A percentile compares a stretch with the other conserved stretches of the same genome.
phyloP scores from a whole-genome alignment of 495 filamentous ascomycete species.

The Hypoxylon subgilvum region DNA sequence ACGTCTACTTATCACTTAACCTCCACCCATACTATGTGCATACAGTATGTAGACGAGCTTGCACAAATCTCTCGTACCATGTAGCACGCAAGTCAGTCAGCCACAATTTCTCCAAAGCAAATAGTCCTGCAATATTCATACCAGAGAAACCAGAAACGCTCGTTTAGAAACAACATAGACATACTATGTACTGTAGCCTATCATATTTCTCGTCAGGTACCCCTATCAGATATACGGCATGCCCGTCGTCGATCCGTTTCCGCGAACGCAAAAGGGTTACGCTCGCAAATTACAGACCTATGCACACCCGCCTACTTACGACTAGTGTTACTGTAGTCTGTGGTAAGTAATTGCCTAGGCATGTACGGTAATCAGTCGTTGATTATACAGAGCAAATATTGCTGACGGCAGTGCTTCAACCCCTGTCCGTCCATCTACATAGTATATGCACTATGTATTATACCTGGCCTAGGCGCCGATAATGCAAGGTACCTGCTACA shows the following conservation, averaged over 20 bases:
- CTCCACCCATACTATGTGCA: not conserved
- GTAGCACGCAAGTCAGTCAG: no score
- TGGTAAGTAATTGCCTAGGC: not conserved
- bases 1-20: not conserved
- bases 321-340: no score
- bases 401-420: constrained; percentile 2
- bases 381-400: constrained; percentile 9
- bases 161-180: not conserved
- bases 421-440: no score
- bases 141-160: no score
- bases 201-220: no score
- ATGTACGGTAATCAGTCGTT: constrained; percentile 19
- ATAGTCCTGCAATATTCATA: no score
- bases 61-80: no score
- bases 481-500: not conserved
- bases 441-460: no score
- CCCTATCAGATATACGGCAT: not conserved
- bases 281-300: constrained; percentile 18
- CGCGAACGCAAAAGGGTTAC: not conserved
- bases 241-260: constrained; percentile 12
- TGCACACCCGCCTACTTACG: no score
- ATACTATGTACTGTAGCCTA: no score
- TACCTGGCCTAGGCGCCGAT: no score
- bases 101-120: no score
- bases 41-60: not conserved